These are phyloP conservation scores for Onygenales sp. DNA, from an alignment of 2,329 filamentous ascomycete species.

Conservation along the genomic window DNA sequence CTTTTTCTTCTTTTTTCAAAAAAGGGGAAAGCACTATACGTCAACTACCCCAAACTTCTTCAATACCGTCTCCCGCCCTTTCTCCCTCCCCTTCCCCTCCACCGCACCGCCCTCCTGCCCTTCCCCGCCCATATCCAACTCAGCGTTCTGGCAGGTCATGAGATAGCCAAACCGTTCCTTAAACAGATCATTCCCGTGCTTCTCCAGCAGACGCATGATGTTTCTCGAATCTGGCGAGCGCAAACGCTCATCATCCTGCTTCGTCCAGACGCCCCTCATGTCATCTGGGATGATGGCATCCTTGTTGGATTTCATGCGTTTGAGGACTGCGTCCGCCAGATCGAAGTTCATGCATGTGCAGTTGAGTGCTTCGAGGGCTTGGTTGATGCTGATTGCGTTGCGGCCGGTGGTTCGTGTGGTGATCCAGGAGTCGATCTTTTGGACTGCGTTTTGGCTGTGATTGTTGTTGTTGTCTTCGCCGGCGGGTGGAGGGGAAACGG, in stretches of 20 bases:
- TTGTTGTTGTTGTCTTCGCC: background rate
- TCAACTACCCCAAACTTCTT: too few relatives aligned
- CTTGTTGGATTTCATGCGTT: constrained; percentile 20
- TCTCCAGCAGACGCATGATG: constrained; percentile 28
- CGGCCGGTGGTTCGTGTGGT: constrained; percentile 22
- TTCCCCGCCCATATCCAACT: constrained; percentile 5
- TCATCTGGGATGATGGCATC: constrained; percentile 25
- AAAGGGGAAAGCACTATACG: background rate
- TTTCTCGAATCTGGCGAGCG: constrained; percentile 22
- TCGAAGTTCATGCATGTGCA: constrained; percentile 32
- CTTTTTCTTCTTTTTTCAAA: too few relatives aligned
- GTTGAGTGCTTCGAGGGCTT: constrained; percentile 25
- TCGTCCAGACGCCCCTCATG: constrained; percentile 39
- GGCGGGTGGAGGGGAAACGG: background rate
- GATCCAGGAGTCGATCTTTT: constrained; percentile 31
- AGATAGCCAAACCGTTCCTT: constrained; percentile 30
- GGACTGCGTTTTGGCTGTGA: background rate
- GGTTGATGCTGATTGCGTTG: constrained; percentile 19
- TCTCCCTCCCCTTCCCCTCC: background rate
- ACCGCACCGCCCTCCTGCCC: constrained; percentile 9
- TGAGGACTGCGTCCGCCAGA: constrained; percentile 28
- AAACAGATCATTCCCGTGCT: constrained; percentile 34
- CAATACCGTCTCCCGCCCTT: background rate
- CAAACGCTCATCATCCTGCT: constrained; percentile 33
- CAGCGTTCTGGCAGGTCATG: constrained; percentile 11